Evolutionary conservation across 306 rosid genomes (phyloP).

Genomic region (Rosa persica): DNA sequence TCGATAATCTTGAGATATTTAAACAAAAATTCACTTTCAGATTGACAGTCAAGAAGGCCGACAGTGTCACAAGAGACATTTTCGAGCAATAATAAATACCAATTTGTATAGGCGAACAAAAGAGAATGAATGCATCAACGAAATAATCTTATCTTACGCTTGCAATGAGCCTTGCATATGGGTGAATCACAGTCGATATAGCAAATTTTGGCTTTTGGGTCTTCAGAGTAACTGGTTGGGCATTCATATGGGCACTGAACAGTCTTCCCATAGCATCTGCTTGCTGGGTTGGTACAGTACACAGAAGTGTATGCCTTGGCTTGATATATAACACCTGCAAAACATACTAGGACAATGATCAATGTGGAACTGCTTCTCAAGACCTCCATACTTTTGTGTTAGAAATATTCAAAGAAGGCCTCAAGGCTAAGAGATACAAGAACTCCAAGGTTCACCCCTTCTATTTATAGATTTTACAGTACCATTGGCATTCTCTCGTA

Average conservation of each 20-base stretch:
- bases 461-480: slow-evolving; percentile 15
- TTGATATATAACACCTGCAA: background rate
- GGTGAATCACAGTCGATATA: slow-evolving; percentile 41
- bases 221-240: slow-evolving; percentile 19
- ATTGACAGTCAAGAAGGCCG: background rate
- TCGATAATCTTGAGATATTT: too few species aligned
- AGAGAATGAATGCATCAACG: background rate
- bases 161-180: slow-evolving; percentile 36
- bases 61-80: too few species aligned
- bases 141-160: slow-evolving; percentile 21
- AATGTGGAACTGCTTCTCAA: slow-evolving; percentile 10
- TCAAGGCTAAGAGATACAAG: background rate
- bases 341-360: background rate
- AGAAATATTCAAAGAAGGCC: background rate
- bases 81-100: background rate
- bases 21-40: background rate
- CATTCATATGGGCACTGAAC: slow-evolving; percentile 24
- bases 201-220: slow-evolving; percentile 47
- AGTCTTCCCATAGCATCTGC: slow-evolving; percentile 13
- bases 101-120: background rate
- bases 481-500: background rate
- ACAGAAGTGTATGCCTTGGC: slow-evolving; percentile 12
- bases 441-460: background rate
- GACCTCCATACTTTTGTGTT: background rate
- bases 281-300: background rate